Base-by-base conservation (phyloP, 2,329 filamentous ascomycete species). In the Calonectria pteridis region DNA sequence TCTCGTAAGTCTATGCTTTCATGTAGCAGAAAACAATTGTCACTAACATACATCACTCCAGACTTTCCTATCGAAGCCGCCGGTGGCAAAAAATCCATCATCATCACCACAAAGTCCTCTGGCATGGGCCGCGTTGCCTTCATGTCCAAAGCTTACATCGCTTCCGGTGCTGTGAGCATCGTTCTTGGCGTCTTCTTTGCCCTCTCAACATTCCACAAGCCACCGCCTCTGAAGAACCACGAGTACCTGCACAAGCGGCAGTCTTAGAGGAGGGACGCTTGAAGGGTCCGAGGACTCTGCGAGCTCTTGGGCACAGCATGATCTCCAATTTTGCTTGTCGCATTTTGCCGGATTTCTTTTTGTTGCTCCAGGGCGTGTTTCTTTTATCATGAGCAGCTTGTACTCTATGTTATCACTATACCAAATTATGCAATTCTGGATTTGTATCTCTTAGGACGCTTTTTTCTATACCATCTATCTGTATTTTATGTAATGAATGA, bases 371-470 rank as follows among this genome's bases (percentile, higher is more conserved):
- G 23, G n/a, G 55, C 55, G 23, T 40, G 26, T 40, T 62, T 10
- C 23, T 35, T 59, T 62, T 33, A 20, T 23, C 18, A n/a, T 6
- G 51, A 62, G 55, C 55, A 40, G 26, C 13, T 59, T 37, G 37
- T 40, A 62, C 33, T 28, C 37, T 62, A 40, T 35, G 55, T 40
- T n/a, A 62, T 62, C 33, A 62, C 31, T 62, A 62, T 62, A 62
- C 55, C 55, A 62, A 28, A 18, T 33, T 23, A 26, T 35, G 31
- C 55, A 35, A 62, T 62, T 40, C 55, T 10, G 14, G 14, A 26
- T 62, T 40, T 40, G 6, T 20, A 40, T 26, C 35, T 37, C 16
- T 11, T 16, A 62, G 35, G 16, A 18, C 55, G 55, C 33, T 23
- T 29, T 37, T 40, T 62, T 62, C 35, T 62, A 40, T 62, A 62